These are phyloP conservation scores for Eucalyptus pauciflora DNA, from an alignment of 345 rosid genomes.

Conservation along the genomic window DNA sequence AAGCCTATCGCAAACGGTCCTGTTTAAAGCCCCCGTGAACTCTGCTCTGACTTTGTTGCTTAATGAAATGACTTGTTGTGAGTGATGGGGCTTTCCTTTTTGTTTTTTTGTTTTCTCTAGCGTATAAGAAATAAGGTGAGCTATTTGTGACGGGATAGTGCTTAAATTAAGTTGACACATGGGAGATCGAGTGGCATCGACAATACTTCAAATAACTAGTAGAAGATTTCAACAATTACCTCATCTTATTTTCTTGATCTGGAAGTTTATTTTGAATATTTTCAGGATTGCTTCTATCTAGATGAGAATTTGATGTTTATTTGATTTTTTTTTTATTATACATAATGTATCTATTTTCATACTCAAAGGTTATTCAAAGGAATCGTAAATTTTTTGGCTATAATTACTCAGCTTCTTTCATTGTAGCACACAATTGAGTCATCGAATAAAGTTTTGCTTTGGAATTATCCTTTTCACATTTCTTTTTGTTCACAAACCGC, in stretches of 20 bases:
- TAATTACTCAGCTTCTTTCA: too few species aligned
- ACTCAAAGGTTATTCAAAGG: background rate
- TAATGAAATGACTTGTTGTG: background rate
- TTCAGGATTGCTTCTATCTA: background rate
- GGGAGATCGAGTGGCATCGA: too few species aligned
- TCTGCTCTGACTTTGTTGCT: accelerated
- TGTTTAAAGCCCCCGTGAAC: too few species aligned
- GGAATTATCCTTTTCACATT: too few species aligned
- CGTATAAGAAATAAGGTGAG: background rate
- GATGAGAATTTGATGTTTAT: background rate
- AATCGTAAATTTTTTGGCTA: background rate
- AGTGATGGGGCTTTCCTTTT: too few species aligned
- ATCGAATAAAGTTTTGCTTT: accelerated
- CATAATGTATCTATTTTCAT: accelerated
- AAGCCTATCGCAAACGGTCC: background rate
- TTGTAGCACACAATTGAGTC: background rate
- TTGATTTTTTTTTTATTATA: too few species aligned
- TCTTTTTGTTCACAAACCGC: too few species aligned
- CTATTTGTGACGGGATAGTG: accelerated
- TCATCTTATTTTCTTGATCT: too few species aligned
- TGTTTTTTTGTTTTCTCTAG: too few species aligned
- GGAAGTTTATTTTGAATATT: background rate
- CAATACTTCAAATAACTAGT: too few species aligned
- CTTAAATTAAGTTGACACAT: too few species aligned
- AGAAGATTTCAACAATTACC: background rate